Conservation (phyloP, 2,329 filamentous ascomycete genomes). For the Colletotrichum liaoningense region DNA sequence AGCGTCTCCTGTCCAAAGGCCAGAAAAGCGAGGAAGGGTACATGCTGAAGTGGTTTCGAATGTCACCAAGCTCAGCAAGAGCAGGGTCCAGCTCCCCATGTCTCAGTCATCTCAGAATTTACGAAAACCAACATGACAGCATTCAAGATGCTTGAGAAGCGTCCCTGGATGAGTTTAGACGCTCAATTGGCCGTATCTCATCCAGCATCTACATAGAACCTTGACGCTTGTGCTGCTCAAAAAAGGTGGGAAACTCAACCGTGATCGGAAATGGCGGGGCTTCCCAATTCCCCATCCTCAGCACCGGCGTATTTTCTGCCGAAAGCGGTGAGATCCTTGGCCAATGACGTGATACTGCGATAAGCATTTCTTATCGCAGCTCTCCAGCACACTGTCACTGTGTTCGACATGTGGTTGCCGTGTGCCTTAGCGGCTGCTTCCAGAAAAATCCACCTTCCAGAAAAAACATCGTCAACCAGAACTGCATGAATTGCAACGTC, state of each 20-base stretch:
- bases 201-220: neutral
- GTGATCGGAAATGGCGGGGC: slow-evolving; percentile 6
- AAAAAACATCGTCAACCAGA: neutral
- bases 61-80: neutral
- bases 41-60: neutral
- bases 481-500: slow-evolving; percentile 19
- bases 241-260: neutral
- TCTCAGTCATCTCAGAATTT: neutral
- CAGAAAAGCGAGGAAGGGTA: neutral
- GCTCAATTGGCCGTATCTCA: neutral
- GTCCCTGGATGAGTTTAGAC: neutral
- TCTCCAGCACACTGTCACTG: neutral
- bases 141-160: neutral
- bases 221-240: neutral
- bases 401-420: neutral
- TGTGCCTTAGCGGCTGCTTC: slow-evolving; percentile 12
- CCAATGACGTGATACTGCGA: slow-evolving; percentile 13
- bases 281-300: neutral
- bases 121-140: neutral
- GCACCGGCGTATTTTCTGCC: slow-evolving; percentile 10
- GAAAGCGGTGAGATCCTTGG: neutral
- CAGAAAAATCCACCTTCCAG: slow-evolving; percentile 22
- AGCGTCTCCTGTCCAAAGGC: neutral
- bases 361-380: slow-evolving; percentile 19
- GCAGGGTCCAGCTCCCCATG: neutral